Conservation (phyloP, 2,329 filamentous ascomycete species). For the Aspergillus novoparasiticus region DNA sequence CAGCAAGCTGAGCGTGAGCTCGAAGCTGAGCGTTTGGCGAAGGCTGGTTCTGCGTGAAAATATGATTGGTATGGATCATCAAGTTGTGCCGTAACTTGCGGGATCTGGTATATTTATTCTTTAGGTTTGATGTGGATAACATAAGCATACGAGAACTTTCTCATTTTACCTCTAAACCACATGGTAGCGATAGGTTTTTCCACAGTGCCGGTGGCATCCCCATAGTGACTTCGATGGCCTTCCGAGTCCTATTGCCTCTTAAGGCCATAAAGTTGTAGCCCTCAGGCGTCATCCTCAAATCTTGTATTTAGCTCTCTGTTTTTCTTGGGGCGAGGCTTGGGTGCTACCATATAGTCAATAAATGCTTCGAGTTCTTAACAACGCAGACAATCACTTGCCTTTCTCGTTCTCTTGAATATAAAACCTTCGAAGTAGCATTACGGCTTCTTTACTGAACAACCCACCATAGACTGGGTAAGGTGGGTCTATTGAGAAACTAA, state of each 20-base stretch:
- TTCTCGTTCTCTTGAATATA: slow-evolving; percentile 98
- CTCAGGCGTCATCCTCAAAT: slow-evolving; percentile 40
- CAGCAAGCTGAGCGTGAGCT: slow-evolving; percentile 91
- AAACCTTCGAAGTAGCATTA: slow-evolving; percentile 87
- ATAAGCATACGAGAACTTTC: not conserved
- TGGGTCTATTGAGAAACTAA: slow-evolving; percentile 70
- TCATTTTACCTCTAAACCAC: not conserved
- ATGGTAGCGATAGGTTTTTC: not conserved
- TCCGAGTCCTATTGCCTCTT: not conserved
- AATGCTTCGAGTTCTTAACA: not conserved
- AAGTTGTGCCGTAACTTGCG: slow-evolving; percentile 18
- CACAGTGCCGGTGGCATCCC: not conserved
- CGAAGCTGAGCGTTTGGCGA: slow-evolving; percentile 68
- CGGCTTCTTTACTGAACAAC: slow-evolving; percentile 87
- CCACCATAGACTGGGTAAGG: slow-evolving; percentile 84
- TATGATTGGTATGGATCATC: slow-evolving; percentile 10
- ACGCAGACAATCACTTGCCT: slow-evolving; percentile 55
- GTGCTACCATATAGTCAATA: slow-evolving; percentile 46
- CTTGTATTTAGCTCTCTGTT: slow-evolving; percentile 64
- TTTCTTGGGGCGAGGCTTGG: slow-evolving; percentile 66
- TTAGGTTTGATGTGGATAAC: slow-evolving; percentile 8
- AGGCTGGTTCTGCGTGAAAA: slow-evolving; percentile 28
- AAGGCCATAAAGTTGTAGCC: slow-evolving; percentile 6
- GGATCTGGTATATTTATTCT: slow-evolving; percentile 29
- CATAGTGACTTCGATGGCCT: not conserved